phyloP scores from a whole-genome alignment of 1,284 basidiomycete species.

The Phellinidium pouzarii region DNA sequence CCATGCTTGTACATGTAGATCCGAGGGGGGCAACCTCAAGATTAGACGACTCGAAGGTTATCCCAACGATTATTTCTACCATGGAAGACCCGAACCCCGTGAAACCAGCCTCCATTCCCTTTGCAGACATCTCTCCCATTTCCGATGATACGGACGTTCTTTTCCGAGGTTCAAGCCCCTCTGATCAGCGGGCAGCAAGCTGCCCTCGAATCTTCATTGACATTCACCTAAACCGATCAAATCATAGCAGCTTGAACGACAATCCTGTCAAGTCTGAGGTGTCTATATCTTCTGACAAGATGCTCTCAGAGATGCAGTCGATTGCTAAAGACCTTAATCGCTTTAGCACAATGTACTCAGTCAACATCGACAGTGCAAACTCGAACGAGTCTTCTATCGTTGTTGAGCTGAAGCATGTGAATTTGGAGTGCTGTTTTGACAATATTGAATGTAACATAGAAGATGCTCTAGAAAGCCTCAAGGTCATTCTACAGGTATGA shows the following conservation, averaged over 20 bases:
- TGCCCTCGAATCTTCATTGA: not conserved
- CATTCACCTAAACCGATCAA: not conserved
- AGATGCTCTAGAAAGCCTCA: not conserved
- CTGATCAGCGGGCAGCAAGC: not conserved
- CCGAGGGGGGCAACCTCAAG: too few species aligned
- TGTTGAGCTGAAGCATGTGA: not conserved
- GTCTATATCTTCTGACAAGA: not conserved
- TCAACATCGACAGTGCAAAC: not conserved
- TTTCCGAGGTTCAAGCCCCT: not conserved
- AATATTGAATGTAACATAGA: not conserved
- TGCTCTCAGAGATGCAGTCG: not conserved
- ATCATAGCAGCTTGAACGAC: not conserved
- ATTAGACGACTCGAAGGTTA: too few species aligned
- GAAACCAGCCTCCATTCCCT: not conserved
- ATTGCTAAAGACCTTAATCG: not conserved
- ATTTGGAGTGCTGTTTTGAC: not conserved
- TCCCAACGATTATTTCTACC: too few species aligned
- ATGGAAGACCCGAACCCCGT: too few species aligned
- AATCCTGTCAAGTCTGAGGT: not conserved
- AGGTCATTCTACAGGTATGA: not conserved
- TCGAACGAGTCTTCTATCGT: not conserved
- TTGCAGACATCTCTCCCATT: not conserved
- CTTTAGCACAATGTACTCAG: not conserved
- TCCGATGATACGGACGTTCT: not conserved
- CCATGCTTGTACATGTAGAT: too few species aligned